Evolutionary conservation across 768 basidiomycete genomes (phyloP).

Genomic region (Dentipellis fragilis): DNA sequence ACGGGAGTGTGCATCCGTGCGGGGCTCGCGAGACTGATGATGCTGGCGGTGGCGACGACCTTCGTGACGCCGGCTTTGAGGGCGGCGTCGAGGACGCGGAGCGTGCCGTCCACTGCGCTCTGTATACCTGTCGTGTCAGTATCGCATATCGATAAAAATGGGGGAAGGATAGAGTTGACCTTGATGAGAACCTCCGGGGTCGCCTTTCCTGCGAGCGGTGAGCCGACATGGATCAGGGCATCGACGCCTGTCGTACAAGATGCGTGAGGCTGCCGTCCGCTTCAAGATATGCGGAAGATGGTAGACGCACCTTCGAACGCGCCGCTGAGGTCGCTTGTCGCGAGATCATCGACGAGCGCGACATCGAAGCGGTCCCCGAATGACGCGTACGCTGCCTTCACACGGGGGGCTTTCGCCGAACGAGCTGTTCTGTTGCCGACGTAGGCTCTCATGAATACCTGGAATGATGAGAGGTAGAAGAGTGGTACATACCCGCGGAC

Average conservation of each 20-base stretch:
- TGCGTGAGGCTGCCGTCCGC: too few relatives aligned
- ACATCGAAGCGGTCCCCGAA: too few relatives aligned
- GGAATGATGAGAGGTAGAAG: neutral
- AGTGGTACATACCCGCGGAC: slow-evolving; percentile 36
- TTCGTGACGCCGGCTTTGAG: slow-evolving; percentile 1
- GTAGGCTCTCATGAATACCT: neutral
- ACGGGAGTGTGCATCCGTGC: neutral
- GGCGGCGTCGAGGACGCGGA: slow-evolving; percentile 7
- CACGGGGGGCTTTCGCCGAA: too few relatives aligned
- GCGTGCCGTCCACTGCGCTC: slow-evolving; percentile 6
- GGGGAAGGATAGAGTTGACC: too few relatives aligned
- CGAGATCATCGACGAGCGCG: too few relatives aligned
- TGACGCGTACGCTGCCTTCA: too few relatives aligned
- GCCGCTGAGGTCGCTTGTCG: slow-evolving; percentile 11
- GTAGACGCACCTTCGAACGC: slow-evolving; percentile 12
- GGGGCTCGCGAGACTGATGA: neutral
- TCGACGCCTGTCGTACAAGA: slow-evolving; percentile 11
- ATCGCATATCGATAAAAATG: too few relatives aligned
- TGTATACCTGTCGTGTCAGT: too few relatives aligned
- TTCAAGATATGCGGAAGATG: neutral
- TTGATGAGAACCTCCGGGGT: slow-evolving; percentile 8
- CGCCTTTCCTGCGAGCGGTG: slow-evolving; percentile 1
- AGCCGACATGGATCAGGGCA: slow-evolving; percentile 10
- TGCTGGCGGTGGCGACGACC: slow-evolving; percentile 7
- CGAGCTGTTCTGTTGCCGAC: slow-evolving; percentile 12